phyloP scores from a whole-genome alignment of 1,284 basidiomycete species.

The Blastosporella zonata region DNA sequence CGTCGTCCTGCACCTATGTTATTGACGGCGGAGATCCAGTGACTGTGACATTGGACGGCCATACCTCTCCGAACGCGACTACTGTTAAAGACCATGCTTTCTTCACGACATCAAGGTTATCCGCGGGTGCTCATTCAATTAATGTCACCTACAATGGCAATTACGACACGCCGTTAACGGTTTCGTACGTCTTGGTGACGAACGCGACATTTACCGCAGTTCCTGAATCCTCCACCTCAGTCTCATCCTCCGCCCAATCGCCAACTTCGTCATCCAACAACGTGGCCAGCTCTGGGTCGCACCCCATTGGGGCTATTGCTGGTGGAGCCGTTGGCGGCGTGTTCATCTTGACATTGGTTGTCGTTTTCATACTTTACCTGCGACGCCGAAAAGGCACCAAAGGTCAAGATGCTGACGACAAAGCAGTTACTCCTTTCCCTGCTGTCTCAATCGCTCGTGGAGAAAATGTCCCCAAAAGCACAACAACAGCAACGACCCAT shows the following conservation, averaged over 20 bases:
- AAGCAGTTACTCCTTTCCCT: not conserved
- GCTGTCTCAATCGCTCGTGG: not conserved
- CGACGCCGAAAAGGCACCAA: not conserved
- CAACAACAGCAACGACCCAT: not conserved
- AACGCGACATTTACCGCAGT: constrained; percentile 1
- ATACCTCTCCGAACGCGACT: not conserved
- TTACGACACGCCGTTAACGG: not conserved
- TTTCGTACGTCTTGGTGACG: not conserved
- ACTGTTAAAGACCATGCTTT: not conserved
- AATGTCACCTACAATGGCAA: not conserved
- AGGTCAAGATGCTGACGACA: not conserved
- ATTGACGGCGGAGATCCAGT: constrained; percentile 1
- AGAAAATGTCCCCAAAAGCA: not conserved
- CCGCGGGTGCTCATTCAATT: not conserved
- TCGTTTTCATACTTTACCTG: not conserved
- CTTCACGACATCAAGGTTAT: not conserved
- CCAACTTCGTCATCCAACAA: not conserved
- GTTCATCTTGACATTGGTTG: not conserved
- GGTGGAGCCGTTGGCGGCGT: not conserved
- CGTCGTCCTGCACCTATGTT: not conserved
- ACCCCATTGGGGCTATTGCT: not conserved
- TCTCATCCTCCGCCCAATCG: not conserved
- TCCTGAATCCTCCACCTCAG: not conserved
- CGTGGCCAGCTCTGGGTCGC: not conserved
- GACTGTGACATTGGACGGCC: not conserved